Evolutionary conservation across 1,284 basidiomycete species (phyloP).

Genomic region (Pseudozyma hubeiensis): DNA sequence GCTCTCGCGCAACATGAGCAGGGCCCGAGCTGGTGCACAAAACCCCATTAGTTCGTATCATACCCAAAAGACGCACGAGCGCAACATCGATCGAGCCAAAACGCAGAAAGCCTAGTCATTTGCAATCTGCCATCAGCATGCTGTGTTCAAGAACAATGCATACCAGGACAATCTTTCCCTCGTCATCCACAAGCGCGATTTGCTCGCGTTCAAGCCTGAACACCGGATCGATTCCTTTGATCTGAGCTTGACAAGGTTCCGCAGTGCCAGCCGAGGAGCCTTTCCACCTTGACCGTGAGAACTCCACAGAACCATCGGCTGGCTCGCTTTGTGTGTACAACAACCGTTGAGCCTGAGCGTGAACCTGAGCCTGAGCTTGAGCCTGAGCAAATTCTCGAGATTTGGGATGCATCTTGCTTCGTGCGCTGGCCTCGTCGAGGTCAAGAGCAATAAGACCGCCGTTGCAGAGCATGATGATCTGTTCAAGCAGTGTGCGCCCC

Average conservation of each 20-base stretch:
- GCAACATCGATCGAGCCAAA: conserved; percentile 4
- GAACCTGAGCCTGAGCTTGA: no score
- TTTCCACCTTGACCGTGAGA: no score
- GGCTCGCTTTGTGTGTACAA: no score
- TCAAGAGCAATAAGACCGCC: no score
- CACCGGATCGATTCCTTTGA: background rate
- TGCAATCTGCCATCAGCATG: background rate
- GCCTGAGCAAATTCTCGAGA: no score
- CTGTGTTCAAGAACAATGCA: conserved; percentile 4
- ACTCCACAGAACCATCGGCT: no score
- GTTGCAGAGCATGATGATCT: no score
- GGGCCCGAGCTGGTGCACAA: conserved; percentile 9
- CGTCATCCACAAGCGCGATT: background rate
- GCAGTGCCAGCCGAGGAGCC: no score
- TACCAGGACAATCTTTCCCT: conserved; percentile 1
- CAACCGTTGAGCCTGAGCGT: no score
- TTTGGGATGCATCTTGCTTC: no score
- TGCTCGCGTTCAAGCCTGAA: background rate
- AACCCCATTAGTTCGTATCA: conserved; percentile 7
- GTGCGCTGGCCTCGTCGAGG: no score
- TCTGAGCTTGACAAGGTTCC: background rate
- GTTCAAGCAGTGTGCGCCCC: no score
- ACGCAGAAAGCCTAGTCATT: conserved; percentile 13
- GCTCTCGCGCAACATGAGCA: conserved; percentile 16
- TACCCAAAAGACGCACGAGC: conserved; percentile 1